These are phyloP conservation scores for Fonsecaea erecta DNA, from an alignment of 2,329 filamentous ascomycete genomes.

Conservation along the genomic window DNA sequence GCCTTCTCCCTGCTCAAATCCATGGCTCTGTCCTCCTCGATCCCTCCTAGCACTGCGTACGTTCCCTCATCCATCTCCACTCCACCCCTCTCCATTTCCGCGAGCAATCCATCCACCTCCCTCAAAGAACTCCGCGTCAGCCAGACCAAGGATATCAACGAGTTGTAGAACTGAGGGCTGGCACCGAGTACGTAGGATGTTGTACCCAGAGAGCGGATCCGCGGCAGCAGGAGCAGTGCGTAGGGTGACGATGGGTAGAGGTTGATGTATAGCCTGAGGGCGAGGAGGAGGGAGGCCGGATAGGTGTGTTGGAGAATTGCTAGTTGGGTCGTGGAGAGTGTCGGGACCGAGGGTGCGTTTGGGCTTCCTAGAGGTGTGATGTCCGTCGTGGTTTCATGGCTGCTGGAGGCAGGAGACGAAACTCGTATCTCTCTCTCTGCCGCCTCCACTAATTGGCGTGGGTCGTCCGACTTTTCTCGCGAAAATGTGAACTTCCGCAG, in stretches of 20 bases:
- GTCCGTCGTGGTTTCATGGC: neutral
- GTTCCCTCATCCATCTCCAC: constrained; percentile 46
- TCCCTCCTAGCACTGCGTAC: constrained; percentile 28
- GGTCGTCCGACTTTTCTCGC: constrained; percentile 17
- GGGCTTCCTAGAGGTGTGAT: neutral
- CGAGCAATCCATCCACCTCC: constrained; percentile 46
- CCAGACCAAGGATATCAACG: constrained; percentile 51
- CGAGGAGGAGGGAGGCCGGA: constrained; percentile 47
- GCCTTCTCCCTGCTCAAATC: constrained; percentile 16
- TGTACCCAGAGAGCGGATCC: constrained; percentile 48
- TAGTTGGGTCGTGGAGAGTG: neutral
- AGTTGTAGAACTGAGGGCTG: constrained; percentile 50
- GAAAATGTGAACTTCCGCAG: constrained; percentile 18
- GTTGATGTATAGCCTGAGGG: constrained; percentile 47
- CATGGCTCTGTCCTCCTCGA: constrained; percentile 26
- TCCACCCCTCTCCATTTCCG: constrained; percentile 52
- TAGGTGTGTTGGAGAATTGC: constrained; percentile 42
- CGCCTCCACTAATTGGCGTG: constrained; percentile 16
- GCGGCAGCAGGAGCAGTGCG: constrained; percentile 47
- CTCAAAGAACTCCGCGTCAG: constrained; percentile 47
- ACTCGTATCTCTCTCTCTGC: constrained; percentile 8
- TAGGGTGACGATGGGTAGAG: constrained; percentile 49
- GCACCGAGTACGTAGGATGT: constrained; percentile 50
- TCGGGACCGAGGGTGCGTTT: neutral
- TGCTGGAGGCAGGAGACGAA: neutral